A percentile compares a stretch with the other conserved stretches of the same genome.
Evolutionary conservation across 1,284 basidiomycete genomes (phyloP).

Genomic region (Pseudozyma tsukubaensis): DNA sequence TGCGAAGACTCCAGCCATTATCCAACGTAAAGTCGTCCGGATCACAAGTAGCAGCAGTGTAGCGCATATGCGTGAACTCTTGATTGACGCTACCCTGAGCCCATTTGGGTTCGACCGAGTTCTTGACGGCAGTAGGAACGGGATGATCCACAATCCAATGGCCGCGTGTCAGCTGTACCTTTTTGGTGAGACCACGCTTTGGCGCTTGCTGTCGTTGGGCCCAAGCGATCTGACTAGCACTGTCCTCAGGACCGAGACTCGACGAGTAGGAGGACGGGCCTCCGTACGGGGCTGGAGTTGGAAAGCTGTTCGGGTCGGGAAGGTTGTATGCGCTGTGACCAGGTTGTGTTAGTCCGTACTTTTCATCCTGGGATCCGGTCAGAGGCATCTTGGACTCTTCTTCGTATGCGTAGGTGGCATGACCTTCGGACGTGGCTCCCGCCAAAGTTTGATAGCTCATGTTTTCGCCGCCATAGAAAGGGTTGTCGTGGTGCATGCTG

Average conservation of each 20-base stretch:
- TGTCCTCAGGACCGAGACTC: conserved; percentile 49
- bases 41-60: conserved; percentile 83
- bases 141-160: conserved; percentile 71
- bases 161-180: conserved; percentile 85
- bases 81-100: conserved; percentile 61
- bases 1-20: conserved; percentile 82
- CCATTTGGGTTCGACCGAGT: conserved; percentile 86
- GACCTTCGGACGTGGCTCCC: conserved; percentile 37
- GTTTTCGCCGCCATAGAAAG: conserved; percentile 49
- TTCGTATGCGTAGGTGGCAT: conserved; percentile 37
- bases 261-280: conserved; percentile 40
- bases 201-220: conserved; percentile 68
- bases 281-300: conserved; percentile 37
- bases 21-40: conserved; percentile 84
- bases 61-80: conserved; percentile 93
- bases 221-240: conserved; percentile 64
- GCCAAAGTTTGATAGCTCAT: conserved; percentile 36
- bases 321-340: conserved; percentile 30
- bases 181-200: conserved; percentile 73
- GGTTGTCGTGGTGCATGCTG: conserved; percentile 36
- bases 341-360: conserved; percentile 30
- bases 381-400: conserved; percentile 55
- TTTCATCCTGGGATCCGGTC: conserved; percentile 48
- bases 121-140: conserved; percentile 87
- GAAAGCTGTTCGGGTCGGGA: conserved; percentile 20